Evolutionary conservation across 2,329 filamentous ascomycete species (phyloP).

Genomic region (Emericellopsis cladophorae): DNA sequence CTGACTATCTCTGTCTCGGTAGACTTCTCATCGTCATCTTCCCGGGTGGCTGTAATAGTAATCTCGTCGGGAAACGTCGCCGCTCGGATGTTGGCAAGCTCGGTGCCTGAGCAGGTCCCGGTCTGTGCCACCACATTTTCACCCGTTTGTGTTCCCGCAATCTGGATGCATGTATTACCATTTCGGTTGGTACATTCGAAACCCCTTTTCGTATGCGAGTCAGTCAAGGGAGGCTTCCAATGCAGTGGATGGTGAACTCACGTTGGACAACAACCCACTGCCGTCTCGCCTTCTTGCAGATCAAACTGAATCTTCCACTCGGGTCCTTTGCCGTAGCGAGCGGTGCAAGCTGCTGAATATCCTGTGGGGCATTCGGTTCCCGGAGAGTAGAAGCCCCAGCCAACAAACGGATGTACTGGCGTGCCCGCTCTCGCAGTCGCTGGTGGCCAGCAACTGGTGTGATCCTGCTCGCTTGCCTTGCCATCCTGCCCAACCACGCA

Average conservation of each 20-base stretch:
- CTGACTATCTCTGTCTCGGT: conserved; percentile 1
- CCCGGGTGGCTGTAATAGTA: too few relatives aligned
- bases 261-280: conserved; percentile 17
- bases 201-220: conserved; percentile 8
- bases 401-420: conserved; percentile 9
- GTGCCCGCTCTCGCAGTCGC: conserved; percentile 5
- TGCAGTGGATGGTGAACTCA: conserved; percentile 7
- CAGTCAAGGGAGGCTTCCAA: conserved; percentile 3
- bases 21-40: too few relatives aligned
- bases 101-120: too few relatives aligned
- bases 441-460: conserved; percentile 15
- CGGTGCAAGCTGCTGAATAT: conserved; percentile 17
- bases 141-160: conserved; percentile 4
- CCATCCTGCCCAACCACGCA: conserved; percentile 6
- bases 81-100: too few relatives aligned
- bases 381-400: conserved; percentile 22
- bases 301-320: conserved; percentile 14
- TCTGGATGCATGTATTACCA: conserved; percentile 5
- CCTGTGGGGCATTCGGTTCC: conserved; percentile 17
- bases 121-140: not conserved
- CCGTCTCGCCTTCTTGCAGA: conserved; percentile 14
- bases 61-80: too few relatives aligned
- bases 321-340: conserved; percentile 9
- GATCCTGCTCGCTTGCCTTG: conserved; percentile 8
- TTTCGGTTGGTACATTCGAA: conserved; percentile 9